Evolutionary conservation across 257 asterid species (phyloP).

Genomic region (Scutellaria minor): DNA sequence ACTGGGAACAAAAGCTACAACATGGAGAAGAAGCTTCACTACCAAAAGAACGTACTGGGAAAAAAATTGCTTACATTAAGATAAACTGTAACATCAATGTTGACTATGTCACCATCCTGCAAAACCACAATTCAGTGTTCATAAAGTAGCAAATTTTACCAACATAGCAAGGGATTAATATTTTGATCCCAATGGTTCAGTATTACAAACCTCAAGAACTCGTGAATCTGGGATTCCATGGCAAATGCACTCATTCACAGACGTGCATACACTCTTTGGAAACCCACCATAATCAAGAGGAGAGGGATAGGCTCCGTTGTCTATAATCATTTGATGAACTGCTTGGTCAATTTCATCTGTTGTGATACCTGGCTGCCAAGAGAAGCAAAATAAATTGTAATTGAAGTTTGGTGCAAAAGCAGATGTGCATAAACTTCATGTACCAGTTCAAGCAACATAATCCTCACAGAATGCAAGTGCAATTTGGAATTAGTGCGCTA

Average conservation of each 20-base stretch:
- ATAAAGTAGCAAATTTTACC: slow-evolving; percentile 6
- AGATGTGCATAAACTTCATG: slow-evolving; percentile 1
- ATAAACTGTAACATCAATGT: slow-evolving; percentile 95
- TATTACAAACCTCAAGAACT: slow-evolving; percentile 72
- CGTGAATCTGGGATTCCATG: slow-evolving; percentile 99
- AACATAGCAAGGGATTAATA: background rate
- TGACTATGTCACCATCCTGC: slow-evolving; percentile 98
- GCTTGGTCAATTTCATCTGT: slow-evolving; percentile 95
- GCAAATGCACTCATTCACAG: slow-evolving; percentile 98
- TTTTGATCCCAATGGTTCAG: slow-evolving; percentile 17
- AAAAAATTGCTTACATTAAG: slow-evolving; percentile 70
- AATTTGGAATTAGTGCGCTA: slow-evolving; percentile 1
- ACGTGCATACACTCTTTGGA: slow-evolving; percentile 98
- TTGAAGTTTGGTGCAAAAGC: slow-evolving; percentile 30
- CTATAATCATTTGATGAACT: slow-evolving; percentile 92
- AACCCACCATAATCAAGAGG: slow-evolving; percentile 99
- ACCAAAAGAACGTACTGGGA: slow-evolving; percentile 15
- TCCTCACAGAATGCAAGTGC: background rate
- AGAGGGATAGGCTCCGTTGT: slow-evolving; percentile 95
- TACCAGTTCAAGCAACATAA: slow-evolving; percentile 7
- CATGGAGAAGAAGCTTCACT: slow-evolving; percentile 16
- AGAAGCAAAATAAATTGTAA: slow-evolving; percentile 39
- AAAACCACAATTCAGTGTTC: slow-evolving; percentile 36
- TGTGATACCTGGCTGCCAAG: slow-evolving; percentile 97
- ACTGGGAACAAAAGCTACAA: slow-evolving; percentile 15